Evolutionary conservation across 768 basidiomycete genomes (phyloP).

Genomic region (Xanthoconium purpureum): DNA sequence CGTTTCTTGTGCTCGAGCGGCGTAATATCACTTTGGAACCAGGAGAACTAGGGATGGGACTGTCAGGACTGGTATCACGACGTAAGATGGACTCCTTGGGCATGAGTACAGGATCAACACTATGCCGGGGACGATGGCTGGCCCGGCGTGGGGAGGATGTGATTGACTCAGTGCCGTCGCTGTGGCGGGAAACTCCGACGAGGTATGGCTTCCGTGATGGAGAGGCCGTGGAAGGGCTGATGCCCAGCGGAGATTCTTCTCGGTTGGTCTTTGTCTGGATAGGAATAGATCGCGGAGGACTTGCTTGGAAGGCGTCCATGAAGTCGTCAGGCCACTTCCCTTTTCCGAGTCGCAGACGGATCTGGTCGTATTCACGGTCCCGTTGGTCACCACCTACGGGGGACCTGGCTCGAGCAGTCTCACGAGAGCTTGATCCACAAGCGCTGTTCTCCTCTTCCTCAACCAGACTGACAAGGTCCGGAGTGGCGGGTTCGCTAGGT

Average conservation of each 20-base stretch:
- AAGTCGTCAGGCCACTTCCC: slow-evolving; percentile 86
- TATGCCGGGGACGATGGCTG: slow-evolving; percentile 62
- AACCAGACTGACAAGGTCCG: slow-evolving; percentile 63
- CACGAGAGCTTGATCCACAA: slow-evolving; percentile 45
- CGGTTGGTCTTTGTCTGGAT: slow-evolving; percentile 19
- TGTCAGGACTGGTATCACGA: slow-evolving; percentile 61
- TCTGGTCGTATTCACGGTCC: slow-evolving; percentile 30
- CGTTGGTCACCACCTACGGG: slow-evolving; percentile 20
- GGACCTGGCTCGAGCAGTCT: slow-evolving; percentile 24
- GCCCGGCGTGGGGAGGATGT: slow-evolving; percentile 45
- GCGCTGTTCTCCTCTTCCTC: slow-evolving; percentile 64
- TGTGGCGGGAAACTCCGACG: slow-evolving; percentile 41
- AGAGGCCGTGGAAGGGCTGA: slow-evolving; percentile 42
- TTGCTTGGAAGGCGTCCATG: slow-evolving; percentile 51
- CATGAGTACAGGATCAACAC: slow-evolving; percentile 51
- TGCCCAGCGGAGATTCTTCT: slow-evolving; percentile 17
- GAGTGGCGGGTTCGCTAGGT: slow-evolving; percentile 57
- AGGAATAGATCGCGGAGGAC: slow-evolving; percentile 32
- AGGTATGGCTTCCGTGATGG: slow-evolving; percentile 57
- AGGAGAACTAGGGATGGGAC: slow-evolving; percentile 32
- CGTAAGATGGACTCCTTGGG: slow-evolving; percentile 48
- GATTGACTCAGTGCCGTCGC: slow-evolving; percentile 46
- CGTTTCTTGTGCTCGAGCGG: slow-evolving; percentile 54
- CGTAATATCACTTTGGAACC: slow-evolving; percentile 49
- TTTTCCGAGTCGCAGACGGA: slow-evolving; percentile 59